A percentile compares a stretch with the other conserved stretches of the same genome.
These are phyloP conservation scores for Alternaria brassicae DNA, from an alignment of 2,329 filamentous ascomycete genomes.

Conservation along the genomic window DNA sequence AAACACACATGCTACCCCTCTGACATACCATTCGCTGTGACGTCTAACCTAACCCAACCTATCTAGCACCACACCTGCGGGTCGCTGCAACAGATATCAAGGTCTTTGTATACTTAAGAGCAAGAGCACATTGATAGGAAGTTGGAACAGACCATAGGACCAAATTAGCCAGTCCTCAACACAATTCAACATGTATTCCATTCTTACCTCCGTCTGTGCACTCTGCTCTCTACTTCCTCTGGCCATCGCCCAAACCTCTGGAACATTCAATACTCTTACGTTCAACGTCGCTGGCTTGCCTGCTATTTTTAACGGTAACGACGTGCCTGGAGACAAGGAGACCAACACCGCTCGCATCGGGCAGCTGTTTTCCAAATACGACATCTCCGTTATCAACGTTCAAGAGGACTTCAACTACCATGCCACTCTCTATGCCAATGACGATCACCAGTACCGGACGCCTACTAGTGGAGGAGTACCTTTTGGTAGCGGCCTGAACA, in stretches of 20 bases:
- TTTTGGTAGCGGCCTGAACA: constrained; percentile 70
- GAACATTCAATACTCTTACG: constrained; percentile 61
- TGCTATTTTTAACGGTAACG: constrained; percentile 64
- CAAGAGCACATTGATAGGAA: neutral
- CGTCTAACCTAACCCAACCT: neutral
- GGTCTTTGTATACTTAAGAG: constrained; percentile 13
- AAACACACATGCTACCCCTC: constrained; percentile 19
- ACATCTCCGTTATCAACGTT: constrained; percentile 68
- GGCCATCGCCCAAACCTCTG: constrained; percentile 36
- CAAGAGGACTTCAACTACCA: constrained; percentile 77
- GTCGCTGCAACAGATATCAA: neutral
- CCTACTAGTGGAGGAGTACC: constrained; percentile 69
- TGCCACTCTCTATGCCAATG: constrained; percentile 64
- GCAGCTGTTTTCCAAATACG: constrained; percentile 62
- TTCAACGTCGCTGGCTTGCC: constrained; percentile 70
- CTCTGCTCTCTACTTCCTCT: constrained; percentile 15
- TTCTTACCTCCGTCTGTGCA: constrained; percentile 10
- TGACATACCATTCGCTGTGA: constrained; percentile 18
- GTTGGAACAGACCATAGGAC: neutral
- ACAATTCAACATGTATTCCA: constrained; percentile 22
- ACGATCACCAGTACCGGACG: constrained; percentile 67
- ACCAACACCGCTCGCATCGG: constrained; percentile 66
- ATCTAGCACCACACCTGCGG: constrained; percentile 1
- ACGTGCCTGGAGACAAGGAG: constrained; percentile 67
- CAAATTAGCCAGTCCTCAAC: neutral